phyloP scores from a whole-genome alignment of 345 rosid genomes.

The Brassica carinata region DNA sequence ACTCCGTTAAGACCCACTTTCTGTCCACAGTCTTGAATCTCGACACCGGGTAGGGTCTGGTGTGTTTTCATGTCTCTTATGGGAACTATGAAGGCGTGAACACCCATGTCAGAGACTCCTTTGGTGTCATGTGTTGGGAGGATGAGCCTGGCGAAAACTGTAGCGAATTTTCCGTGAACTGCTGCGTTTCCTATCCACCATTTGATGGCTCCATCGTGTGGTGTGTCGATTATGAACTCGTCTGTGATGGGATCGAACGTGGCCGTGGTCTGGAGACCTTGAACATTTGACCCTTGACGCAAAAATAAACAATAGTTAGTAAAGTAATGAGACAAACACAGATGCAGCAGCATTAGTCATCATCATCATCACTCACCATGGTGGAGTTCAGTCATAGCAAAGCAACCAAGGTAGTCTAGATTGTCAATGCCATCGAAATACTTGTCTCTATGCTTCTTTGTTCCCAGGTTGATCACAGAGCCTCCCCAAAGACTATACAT shows the following conservation, averaged over 20 bases:
- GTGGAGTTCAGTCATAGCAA: conserved; percentile 99
- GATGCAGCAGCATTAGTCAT: not conserved
- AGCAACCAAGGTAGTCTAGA: conserved; percentile 88
- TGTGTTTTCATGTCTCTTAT: conserved; percentile 85
- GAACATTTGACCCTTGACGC: conserved; percentile 76
- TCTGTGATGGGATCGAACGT: conserved; percentile 81
- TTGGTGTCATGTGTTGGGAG: conserved; percentile 82
- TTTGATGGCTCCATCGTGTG: conserved; percentile 93
- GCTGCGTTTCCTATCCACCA: conserved; percentile 99
- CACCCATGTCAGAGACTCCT: conserved; percentile 88
- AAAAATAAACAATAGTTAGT: conserved; percentile 4
- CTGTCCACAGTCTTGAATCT: conserved; percentile 94
- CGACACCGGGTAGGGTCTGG: conserved; percentile 83
- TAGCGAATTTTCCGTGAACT: conserved; percentile 95
- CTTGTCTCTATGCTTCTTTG: conserved; percentile 89
- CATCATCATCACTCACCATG: conserved; percentile 60
- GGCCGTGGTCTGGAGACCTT: conserved; percentile 90
- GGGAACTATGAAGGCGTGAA: conserved; percentile 96
- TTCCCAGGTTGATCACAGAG: conserved; percentile 87
- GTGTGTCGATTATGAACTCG: conserved; percentile 81
- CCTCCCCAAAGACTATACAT: conserved; percentile 94
- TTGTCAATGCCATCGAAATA: conserved; percentile 83
- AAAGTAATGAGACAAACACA: not conserved
- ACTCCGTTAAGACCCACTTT: conserved; percentile 97
- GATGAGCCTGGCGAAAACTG: conserved; percentile 84